Evolutionary conservation across 169 alveolate genomes (phyloP), one percentile per base, ranked within the genome.

Genomic region (Babesia caballi): DNA sequence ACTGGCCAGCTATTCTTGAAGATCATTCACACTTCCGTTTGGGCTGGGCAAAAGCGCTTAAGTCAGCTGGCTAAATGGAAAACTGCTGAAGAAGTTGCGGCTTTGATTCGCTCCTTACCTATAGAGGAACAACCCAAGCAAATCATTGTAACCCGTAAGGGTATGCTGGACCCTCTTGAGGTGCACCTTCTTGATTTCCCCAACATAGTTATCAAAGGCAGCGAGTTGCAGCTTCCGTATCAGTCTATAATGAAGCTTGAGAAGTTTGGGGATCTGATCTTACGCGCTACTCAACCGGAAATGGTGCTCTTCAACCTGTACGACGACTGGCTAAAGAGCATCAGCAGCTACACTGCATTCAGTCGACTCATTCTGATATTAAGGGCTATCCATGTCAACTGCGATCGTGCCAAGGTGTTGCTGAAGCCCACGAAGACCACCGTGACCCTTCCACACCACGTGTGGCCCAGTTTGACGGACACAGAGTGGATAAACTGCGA

Each of bases 61-160:
- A 96, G 99, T 35, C 99, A 98, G 91, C 86, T 98, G 74, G 99
- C 99, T 23, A 97, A 97, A 75, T 98, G 99, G 99, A 98, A 98
- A 89, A 98, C 99, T 2, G 99, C 99, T 0, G 99, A 98, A 85
- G 99, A 98, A 87, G 99, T 97, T 3, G 99, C 99, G n/a, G 99
- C 99, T n/a, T 83, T 98, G 75, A 98, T 98, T 83, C 93, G 99
- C 74, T 97, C 99, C 4, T 83, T 98, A 65, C 99, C 99, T 19
- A 98, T 97, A n/a, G 99, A 98, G 83, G 99, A 98, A 82, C 98
- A 98, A 88, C 99, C 99, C 32, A 97, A 97, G 83, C 98, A 97
- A 90, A 96, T 98, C 71, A 98, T 98, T 36, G 99, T 97, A 30
- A 98, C 99, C 15, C 91, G 99, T 53, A 96, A 96, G 86, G 99